A percentile compares a stretch with the other conserved stretches of the same genome.
Conservation (phyloP, 2,329 filamentous ascomycete species). For the Ilyonectria sp. region DNA sequence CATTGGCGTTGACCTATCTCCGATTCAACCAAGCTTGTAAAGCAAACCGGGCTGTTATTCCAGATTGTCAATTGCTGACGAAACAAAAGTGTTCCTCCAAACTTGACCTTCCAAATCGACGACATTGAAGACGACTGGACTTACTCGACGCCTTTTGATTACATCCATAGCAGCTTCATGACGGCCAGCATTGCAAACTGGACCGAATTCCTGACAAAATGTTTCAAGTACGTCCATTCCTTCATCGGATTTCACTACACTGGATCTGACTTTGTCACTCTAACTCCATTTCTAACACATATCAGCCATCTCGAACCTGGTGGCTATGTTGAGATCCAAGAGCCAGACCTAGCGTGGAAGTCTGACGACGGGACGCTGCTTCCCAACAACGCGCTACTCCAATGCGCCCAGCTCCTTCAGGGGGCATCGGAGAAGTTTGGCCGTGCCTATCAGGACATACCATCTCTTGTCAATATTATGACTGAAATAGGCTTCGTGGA, state of each 20-base stretch:
- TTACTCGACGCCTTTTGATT: slow-evolving; percentile 20
- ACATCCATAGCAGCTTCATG: slow-evolving; percentile 24
- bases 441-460: slow-evolving; percentile 18
- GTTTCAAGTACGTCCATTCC: slow-evolving; percentile 10
- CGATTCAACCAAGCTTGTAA: slow-evolving; percentile 20
- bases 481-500: slow-evolving; percentile 31
- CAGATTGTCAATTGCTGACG: background rate
- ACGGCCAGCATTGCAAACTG: slow-evolving; percentile 13
- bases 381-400: background rate
- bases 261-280: no score
- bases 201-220: background rate
- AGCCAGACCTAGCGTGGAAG: background rate
- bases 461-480: slow-evolving; percentile 35
- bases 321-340: slow-evolving; percentile 13
- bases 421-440: background rate
- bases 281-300: background rate
- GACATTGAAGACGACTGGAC: slow-evolving; percentile 30
- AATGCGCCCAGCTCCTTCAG: background rate
- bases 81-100: slow-evolving; percentile 17
- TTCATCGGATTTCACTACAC: background rate
- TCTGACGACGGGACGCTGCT: slow-evolving; percentile 1
- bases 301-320: background rate
- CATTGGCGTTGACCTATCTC: background rate
- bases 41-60: background rate
- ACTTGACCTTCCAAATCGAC: slow-evolving; percentile 24